Percentiles rank a stretch among this genome's conserved stretches.
phyloP scores from a whole-genome alignment of 192 early-diverging fungal species.

The Geranomyces michiganensis region DNA sequence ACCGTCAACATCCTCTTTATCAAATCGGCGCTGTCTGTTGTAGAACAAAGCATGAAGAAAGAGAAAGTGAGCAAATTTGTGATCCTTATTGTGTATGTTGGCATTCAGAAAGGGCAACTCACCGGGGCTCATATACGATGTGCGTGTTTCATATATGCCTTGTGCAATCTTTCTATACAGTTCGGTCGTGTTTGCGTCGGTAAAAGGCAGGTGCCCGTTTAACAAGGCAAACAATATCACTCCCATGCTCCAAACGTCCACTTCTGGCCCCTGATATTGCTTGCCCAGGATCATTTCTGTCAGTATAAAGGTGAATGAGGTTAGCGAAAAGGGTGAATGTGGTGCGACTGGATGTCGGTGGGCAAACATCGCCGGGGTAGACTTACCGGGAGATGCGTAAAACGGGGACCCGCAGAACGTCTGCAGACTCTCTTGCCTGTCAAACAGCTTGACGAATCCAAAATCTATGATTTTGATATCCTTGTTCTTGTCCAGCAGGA shows the following conservation, averaged over 20 bases:
- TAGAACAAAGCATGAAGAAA: conserved; percentile 4
- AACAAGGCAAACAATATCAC: conserved; percentile 95
- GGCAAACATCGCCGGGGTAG: too few species aligned
- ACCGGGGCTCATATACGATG: conserved; percentile 56
- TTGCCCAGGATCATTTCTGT: conserved; percentile 79
- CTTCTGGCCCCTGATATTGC: conserved; percentile 89
- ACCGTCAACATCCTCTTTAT: conserved; percentile 50
- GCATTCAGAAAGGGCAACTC: conserved; percentile 59
- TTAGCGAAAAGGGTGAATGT: too few species aligned
- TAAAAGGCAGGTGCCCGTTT: conserved; percentile 91
- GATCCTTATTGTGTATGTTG: background rate
- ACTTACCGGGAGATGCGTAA: conserved; percentile 57
- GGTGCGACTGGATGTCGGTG: too few species aligned
- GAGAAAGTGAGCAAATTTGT: background rate
- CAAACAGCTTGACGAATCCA: conserved; percentile 56
- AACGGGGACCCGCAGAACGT: conserved; percentile 64
- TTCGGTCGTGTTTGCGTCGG: conserved; percentile 83
- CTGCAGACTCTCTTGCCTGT: conserved; percentile 46
- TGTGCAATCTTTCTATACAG: conserved; percentile 52
- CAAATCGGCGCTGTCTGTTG: conserved; percentile 36
- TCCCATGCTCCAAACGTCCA: conserved; percentile 97
- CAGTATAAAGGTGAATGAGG: too few species aligned
- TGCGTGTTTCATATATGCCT: conserved; percentile 30
- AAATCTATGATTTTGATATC: conserved; percentile 65
- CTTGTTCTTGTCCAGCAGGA: conserved; percentile 59